These are phyloP conservation scores for Fusarium torreyae DNA, from an alignment of 2,329 filamentous ascomycete species.

Conservation along the genomic window DNA sequence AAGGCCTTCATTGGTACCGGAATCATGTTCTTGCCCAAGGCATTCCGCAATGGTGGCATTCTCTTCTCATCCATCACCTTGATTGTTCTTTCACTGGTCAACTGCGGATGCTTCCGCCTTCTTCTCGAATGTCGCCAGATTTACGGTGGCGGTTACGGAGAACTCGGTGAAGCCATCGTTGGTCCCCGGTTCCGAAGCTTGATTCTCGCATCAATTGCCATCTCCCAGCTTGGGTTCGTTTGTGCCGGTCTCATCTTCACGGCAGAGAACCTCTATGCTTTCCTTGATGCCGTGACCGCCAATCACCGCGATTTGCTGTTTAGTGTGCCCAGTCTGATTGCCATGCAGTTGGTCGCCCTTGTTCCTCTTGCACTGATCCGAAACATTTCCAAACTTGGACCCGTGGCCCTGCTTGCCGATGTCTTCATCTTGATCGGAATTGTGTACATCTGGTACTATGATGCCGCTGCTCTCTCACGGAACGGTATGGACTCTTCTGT, in stretches of 20 bases:
- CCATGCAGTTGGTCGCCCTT: constrained; percentile 74
- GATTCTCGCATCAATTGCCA: constrained; percentile 78
- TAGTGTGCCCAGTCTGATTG: constrained; percentile 70
- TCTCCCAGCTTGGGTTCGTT: constrained; percentile 84
- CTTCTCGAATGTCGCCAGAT: constrained; percentile 76
- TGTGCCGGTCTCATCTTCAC: constrained; percentile 84
- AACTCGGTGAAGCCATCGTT: constrained; percentile 77
- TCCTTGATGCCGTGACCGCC: constrained; percentile 73
- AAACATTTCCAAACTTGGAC: constrained; percentile 82
- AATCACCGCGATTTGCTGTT: constrained; percentile 67
- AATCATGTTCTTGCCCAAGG: constrained; percentile 86
- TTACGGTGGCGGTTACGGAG: constrained; percentile 80
- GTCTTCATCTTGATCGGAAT: constrained; percentile 80
- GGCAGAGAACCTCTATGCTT: constrained; percentile 79
- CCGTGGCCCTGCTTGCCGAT: constrained; percentile 78
- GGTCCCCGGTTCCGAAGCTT: constrained; percentile 75
- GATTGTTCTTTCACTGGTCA: constrained; percentile 74
- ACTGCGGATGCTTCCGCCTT: constrained; percentile 80
- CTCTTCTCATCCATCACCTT: constrained; percentile 81
- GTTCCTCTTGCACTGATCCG: constrained; percentile 79
- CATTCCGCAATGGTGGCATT: constrained; percentile 83
- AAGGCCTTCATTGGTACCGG: constrained; percentile 86
- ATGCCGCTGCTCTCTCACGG: constrained; percentile 69
- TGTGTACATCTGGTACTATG: constrained; percentile 81
- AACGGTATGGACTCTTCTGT: constrained; percentile 73